Percentiles rank a stretch among this genome's conserved stretches.
phyloP scores from a whole-genome alignment of 257 asterid genomes.

The Cynanchum wilfordii region DNA sequence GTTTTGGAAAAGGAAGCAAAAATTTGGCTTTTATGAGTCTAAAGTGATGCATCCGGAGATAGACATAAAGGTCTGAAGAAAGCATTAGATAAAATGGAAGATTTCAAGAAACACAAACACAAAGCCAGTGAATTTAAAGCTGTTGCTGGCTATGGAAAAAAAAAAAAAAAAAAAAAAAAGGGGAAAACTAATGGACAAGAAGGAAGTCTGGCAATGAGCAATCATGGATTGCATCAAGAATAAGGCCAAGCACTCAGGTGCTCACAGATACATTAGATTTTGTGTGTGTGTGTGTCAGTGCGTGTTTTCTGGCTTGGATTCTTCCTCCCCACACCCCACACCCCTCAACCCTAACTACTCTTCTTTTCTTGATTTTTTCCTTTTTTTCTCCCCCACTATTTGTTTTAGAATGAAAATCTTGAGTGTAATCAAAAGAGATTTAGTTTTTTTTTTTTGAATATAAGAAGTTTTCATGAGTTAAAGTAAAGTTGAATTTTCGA shows the following conservation, averaged over 20 bases:
- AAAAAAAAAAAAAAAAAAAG: too few species aligned
- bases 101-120: neutral
- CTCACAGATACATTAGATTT: slow-evolving; percentile 8
- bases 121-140: neutral
- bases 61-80: slow-evolving; percentile 5
- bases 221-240: slow-evolving; percentile 6
- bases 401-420: neutral
- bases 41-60: neutral
- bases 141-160: neutral
- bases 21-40: neutral
- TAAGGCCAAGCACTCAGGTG: slow-evolving; percentile 25
- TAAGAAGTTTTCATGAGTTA: too few species aligned
- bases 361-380: neutral
- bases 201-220: slow-evolving; percentile 18
- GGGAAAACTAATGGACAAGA: slow-evolving; percentile 17
- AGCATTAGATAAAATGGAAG: slow-evolving; percentile 2
- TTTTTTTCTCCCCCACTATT: too few species aligned
- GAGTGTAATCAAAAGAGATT: neutral
- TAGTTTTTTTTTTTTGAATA: too few species aligned
- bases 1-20: too few species aligned
- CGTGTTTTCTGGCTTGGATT: slow-evolving; percentile 6
- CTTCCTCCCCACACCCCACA: neutral
- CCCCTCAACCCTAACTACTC: neutral
- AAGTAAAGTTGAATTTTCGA: too few species aligned
- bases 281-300: slow-evolving; percentile 9